Evolutionary conservation across 805 yeast genomes (phyloP).

Genomic region (Barnettozyma botsteinii): DNA sequence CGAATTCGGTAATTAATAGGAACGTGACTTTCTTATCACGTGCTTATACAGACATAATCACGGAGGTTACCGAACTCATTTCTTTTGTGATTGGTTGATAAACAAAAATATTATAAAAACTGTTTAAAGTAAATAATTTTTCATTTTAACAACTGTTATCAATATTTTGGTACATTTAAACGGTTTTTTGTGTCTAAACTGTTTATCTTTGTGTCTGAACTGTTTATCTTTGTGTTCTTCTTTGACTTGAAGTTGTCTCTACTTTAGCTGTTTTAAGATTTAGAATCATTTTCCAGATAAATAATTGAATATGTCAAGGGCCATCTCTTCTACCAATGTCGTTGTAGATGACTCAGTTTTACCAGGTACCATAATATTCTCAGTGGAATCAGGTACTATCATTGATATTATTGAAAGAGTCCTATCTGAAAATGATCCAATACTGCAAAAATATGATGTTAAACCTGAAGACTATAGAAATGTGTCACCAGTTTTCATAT

Average conservation of each 20-base stretch:
- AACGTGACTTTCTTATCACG: background rate
- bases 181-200: no score
- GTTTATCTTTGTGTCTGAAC: no score
- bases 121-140: no score
- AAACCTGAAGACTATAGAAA: constrained; percentile 38
- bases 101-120: background rate
- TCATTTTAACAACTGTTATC: no score
- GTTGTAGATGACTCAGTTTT: constrained; percentile 39
- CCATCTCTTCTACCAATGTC: constrained; percentile 56
- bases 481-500: constrained; percentile 56
- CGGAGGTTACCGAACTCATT: background rate
- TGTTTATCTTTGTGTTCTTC: background rate
- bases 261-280: no score
- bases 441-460: constrained; percentile 39
- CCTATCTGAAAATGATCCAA: constrained; percentile 33
- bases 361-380: constrained; percentile 64
- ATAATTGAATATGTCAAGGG: constrained; percentile 31
- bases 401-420: constrained; percentile 42
- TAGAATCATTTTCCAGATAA: no score
- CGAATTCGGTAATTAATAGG: background rate
- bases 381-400: constrained; percentile 52
- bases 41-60: background rate
- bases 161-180: no score
- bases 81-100: background rate
- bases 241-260: no score